phyloP scores from a whole-genome alignment of 2,329 filamentous ascomycete genomes.

The Sarocladium brachiariae region DNA sequence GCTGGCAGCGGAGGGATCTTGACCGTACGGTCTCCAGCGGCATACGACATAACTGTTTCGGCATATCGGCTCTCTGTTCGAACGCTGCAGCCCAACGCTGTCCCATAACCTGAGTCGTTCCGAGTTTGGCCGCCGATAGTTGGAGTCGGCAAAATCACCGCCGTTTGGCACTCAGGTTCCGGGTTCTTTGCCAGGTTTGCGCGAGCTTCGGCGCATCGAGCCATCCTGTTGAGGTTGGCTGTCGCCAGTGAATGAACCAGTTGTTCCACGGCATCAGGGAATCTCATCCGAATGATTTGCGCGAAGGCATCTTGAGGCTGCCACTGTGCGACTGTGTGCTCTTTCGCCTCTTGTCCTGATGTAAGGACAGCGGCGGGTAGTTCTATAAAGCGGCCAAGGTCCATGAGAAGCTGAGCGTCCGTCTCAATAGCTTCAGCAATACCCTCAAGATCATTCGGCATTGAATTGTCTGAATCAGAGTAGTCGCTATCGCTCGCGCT shows the following conservation, averaged over 20 bases:
- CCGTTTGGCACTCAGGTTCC: background rate
- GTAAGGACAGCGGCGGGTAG: background rate
- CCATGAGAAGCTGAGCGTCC: conserved; percentile 2
- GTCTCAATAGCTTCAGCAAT: background rate
- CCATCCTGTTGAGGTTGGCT: background rate
- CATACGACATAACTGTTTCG: conserved; percentile 2
- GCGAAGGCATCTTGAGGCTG: background rate
- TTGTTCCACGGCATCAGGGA: background rate
- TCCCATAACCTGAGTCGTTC: background rate
- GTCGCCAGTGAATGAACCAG: background rate
- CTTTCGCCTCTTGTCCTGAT: background rate
- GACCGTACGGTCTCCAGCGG: background rate
- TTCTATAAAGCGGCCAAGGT: background rate
- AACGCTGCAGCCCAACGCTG: background rate
- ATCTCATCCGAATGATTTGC: background rate
- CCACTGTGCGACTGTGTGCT: background rate
- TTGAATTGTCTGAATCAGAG: background rate
- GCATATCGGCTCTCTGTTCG: background rate
- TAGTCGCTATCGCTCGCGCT: background rate
- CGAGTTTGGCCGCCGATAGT: background rate
- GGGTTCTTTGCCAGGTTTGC: background rate
- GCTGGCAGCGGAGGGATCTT: background rate
- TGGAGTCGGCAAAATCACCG: background rate
- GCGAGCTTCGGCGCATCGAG: background rate
- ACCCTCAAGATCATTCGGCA: background rate